Base-by-base conservation (phyloP, 179 eudicot species). In the Nepenthes alata region DNA sequence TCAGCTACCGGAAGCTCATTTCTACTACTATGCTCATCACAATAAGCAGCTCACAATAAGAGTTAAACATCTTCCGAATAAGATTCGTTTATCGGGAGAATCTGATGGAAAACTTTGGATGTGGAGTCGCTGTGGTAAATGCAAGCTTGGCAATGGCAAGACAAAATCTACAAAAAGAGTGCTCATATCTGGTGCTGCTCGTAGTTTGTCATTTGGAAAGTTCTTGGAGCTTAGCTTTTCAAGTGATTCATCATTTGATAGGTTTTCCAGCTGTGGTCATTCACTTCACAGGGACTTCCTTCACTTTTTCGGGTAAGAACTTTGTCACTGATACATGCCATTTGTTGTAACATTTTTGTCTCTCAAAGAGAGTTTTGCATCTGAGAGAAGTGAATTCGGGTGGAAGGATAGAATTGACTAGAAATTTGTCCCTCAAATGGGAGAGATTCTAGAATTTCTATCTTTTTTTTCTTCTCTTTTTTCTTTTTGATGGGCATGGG, bases 151-250 rank as follows among this genome's bases (percentile, higher is more conserved):
- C 25, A 25, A 25, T 64, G 84, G 80, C 56, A 72, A 67, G 75
- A 67, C 72, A 36, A 72, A 66, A 73, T 72, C 82, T 52, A 86
- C 96, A 15, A 89, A 83, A 73, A 80, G 96, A 67, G 95, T 89
- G 50, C 67, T 87, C 70, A 67, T 93, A 58, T 93, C 96, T 5
- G 70, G 68, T 62, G 88, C 85, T 71, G 95, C 98, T 38, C 83
- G 85, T 72, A 83, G 85, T 64, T 78, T 91, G 59, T 91, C 98
- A 35, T 86, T 88, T 71, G 96, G 98, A 48, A 93, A 89, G 81
- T 89, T 93, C 78, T 74, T 93, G 84, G 96, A 93, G 76, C 98
- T 93, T 58, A 73, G 87, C 74, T 79, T 93, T 74, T 89, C 98
- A 64, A 80, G 82, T 66, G 73, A 75, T 71, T 83, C 93, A 35